These are phyloP conservation scores for Eucalyptus viminalis DNA, from an alignment of 345 rosid species.

Conservation along the genomic window DNA sequence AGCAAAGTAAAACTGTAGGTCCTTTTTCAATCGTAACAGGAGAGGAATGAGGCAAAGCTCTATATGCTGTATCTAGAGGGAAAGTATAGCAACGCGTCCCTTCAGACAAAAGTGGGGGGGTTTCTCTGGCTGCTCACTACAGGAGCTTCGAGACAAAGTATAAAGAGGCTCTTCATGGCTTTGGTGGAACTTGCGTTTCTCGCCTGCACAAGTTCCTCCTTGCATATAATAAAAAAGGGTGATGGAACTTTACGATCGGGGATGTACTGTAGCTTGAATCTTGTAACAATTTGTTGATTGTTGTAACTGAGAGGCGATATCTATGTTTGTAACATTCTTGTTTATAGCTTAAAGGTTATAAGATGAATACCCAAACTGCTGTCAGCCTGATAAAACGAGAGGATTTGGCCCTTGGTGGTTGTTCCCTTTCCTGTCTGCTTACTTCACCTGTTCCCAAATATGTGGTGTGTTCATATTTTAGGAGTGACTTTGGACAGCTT, in stretches of 20 bases:
- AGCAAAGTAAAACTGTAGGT: background rate
- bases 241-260: background rate
- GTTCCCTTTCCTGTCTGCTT: background rate
- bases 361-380: background rate
- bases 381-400: background rate
- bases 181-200: background rate
- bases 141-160: background rate
- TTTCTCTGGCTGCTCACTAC: background rate
- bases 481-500: background rate
- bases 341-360: background rate
- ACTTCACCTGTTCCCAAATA: background rate
- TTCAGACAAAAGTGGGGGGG: background rate
- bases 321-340: background rate
- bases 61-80: background rate
- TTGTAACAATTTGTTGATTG: background rate
- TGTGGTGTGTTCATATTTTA: background rate
- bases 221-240: background rate
- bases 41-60: background rate
- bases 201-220: background rate
- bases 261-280: background rate
- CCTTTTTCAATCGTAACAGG: background rate
- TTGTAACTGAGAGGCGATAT: background rate
- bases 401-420: background rate
- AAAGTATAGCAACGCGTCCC: background rate
- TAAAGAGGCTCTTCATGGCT: background rate